These are phyloP conservation scores for Carex arenaria DNA, from an alignment of 202 grass and related monocot species.

Conservation along the genomic window DNA sequence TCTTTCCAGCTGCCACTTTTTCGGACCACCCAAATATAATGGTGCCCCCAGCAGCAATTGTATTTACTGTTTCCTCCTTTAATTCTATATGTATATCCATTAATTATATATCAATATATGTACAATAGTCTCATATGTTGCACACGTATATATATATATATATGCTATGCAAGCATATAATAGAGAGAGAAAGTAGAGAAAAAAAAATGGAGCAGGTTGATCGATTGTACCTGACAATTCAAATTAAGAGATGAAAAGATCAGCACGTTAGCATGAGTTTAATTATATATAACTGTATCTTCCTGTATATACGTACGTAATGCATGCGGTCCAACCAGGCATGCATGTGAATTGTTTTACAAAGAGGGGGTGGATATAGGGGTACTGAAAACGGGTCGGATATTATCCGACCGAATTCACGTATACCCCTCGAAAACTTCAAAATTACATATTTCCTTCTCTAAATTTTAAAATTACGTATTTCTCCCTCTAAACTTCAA, in stretches of 20 bases:
- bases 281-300: not conserved
- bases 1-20: slow-evolving; percentile 12
- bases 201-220: not conserved
- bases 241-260: not conserved
- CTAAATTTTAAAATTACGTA: too few species aligned
- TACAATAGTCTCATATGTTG: not conserved
- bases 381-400: too few species aligned
- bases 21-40: not conserved
- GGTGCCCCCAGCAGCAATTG: not conserved
- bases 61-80: not conserved
- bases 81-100: not conserved
- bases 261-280: not conserved
- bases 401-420: too few species aligned
- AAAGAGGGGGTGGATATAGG: too few species aligned
- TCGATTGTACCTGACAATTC: not conserved
- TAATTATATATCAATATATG: not conserved
- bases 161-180: slow-evolving; percentile 2
- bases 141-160: not conserved
- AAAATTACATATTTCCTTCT: too few species aligned
- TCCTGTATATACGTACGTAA: not conserved
- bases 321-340: not conserved
- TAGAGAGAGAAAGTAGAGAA: not conserved
- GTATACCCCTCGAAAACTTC: too few species aligned
- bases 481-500: too few species aligned
- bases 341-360: not conserved